Conservation (phyloP, 106 monocot genomes). For the Dactylorhiza incarnata region DNA sequence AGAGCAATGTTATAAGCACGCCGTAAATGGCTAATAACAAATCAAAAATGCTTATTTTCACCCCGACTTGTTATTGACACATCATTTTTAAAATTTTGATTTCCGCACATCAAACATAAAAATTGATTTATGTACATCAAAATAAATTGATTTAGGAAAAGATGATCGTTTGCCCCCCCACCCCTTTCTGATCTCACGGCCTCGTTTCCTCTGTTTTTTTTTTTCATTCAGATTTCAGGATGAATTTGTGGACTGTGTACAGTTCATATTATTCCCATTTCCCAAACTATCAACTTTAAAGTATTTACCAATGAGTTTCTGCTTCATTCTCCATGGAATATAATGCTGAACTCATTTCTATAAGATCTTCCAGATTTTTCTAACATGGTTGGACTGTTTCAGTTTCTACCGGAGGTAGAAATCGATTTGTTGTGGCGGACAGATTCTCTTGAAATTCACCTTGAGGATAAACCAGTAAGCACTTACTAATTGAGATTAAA, state of each 20-base stretch:
- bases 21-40: too few relatives aligned
- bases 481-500: neutral
- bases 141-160: too few relatives aligned
- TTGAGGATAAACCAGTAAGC: constrained; percentile 27
- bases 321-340: too few relatives aligned
- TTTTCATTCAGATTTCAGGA: neutral
- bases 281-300: neutral
- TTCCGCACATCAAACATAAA: too few relatives aligned
- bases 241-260: neutral
- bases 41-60: too few relatives aligned
- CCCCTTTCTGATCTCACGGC: neutral
- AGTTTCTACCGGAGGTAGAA: constrained; percentile 25
- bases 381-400: neutral
- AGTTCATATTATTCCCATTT: neutral
- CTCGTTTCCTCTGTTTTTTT: neutral
- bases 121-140: too few relatives aligned
- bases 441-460: constrained; percentile 18
- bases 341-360: too few relatives aligned
- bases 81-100: too few relatives aligned
- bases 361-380: neutral
- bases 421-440: constrained; percentile 3
- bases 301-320: neutral
- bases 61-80: too few relatives aligned
- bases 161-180: neutral
- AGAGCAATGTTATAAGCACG: too few relatives aligned